Evolutionary conservation across 1,284 basidiomycete genomes (phyloP), one percentile per base, ranked within the genome.

Genomic region (Flammula alnicola): DNA sequence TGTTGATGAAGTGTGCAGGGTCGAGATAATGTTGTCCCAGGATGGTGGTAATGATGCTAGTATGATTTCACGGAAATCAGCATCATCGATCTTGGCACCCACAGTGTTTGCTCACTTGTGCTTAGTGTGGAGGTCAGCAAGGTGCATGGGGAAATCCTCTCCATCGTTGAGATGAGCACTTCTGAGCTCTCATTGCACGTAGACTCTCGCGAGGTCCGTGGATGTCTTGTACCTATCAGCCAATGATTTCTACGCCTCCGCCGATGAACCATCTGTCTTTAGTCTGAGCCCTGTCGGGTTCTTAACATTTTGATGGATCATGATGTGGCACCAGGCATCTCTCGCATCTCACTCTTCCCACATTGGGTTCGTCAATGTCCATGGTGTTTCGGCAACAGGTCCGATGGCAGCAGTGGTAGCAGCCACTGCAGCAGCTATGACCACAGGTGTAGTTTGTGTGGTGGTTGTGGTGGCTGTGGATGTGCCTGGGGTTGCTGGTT

Each of bases 221-320:
- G 17, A 20, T 1, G 11, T 19, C 0, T 49, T 37, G 22, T 54
- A 56, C 41, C 30, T 38, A 11, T 38, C 26, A 1, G 23, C 42
- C 2, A 60, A 44, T 8, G 58, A 59, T 26, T 45, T 47, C 60
- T 59, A 63, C 1, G 56, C 49, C 20, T 61, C 58, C 1, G 59
- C 56, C 3, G 56, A 57, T 0, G 56, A 58, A 0, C 63, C 59
- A 11, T 53, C 51, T 0, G 48, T 46, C 11, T 55, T 60, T 23
- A 62, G 19, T 0, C 62, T 58, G 2, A 54, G 31, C 1, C 56
- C 56, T 1, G 57, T 35, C 40, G 1, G 63, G 35, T 64, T 59
- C 2, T 46, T 43, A 1, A 56, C 32, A 43, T 62, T 63, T 1
- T 55, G 50, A 0, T 52, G 35, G 12, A 64, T 33, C 2, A 60